Conservation (phyloP, 257 asterid genomes). For the Salvia hispanica region DNA sequence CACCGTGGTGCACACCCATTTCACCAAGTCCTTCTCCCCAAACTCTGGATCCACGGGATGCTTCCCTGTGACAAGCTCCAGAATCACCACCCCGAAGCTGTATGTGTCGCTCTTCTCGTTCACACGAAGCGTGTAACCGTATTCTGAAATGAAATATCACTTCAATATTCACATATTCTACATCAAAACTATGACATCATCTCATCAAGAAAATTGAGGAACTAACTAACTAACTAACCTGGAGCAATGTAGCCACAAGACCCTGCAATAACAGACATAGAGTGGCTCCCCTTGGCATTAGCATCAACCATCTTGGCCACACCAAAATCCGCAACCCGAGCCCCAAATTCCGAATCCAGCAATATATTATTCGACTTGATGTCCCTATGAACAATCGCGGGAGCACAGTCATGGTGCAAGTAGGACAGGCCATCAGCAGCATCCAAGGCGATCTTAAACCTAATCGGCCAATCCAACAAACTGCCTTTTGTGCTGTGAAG, state of each 20-base stretch:
- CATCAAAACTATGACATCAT: no score
- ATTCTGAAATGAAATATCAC: constrained; percentile 53
- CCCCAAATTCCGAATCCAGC: constrained; percentile 78
- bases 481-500: constrained; percentile 84
- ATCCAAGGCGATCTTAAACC: constrained; percentile 85
- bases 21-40: constrained; percentile 90
- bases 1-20: constrained; percentile 83
- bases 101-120: constrained; percentile 93
- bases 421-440: constrained; percentile 94
- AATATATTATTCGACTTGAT: constrained; percentile 87
- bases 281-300: constrained; percentile 57
- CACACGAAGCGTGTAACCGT: constrained; percentile 89
- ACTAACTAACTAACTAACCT: constrained; percentile 45
- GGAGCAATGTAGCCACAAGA: constrained; percentile 98
- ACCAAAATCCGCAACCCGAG: constrained; percentile 93
- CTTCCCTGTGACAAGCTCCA: constrained; percentile 73
- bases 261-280: constrained; percentile 98
- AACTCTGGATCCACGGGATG: constrained; percentile 87
- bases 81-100: constrained; percentile 88
- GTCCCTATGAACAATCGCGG: constrained; percentile 87
- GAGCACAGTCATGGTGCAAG: constrained; percentile 88
- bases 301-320: constrained; percentile 83
- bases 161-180: not conserved
- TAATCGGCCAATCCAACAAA: constrained; percentile 77
- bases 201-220: not conserved